Base-by-base conservation (phyloP, 805 yeast genomes). In the Wickerhamiella kazuoi region DNA sequence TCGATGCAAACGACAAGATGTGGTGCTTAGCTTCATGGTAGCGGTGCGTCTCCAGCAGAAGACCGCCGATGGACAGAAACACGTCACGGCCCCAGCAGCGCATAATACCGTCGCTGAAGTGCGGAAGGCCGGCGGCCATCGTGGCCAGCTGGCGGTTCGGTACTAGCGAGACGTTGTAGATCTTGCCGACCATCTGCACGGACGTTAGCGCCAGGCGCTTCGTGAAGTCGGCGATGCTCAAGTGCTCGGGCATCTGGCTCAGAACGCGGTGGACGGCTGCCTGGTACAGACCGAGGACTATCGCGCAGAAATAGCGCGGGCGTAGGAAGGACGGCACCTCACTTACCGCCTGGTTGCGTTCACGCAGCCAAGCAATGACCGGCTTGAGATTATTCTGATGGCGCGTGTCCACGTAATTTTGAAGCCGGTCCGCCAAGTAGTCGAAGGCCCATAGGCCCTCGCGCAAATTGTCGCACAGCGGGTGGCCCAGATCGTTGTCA, bases 11-110 rank as follows among this genome's bases (percentile, higher is more conserved):
- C 7, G 78, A 79, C 35, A 86, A 59, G 44, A 87, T 82, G 55
- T 87, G 98, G 30, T 60, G 54, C 50, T 69, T 76, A 1, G 96
- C 96, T 34, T 76, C 83, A 1, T 78, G 81, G 52, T 55, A 74
- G 40, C 97, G 66, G 9, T 79, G 86, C 0, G 95, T 71, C 1
- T 79, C 76, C 19, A 84, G 61, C 41, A 84, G 60, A 36, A 87
- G 64, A 0, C 98, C 98, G 44, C 94, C 65, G 33, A 79, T 66
- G 0, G 95, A 71, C 35, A 87, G 78, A 55, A 90, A 90, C 1
- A 84, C 93, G 59, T 87, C 98, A 53, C 98, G 71, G 18, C 98
- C 98, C 98, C 98, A 87, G 55, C 95, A 83, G 57, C 98, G 69
- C 94, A 87, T 84, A 57, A 79, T 86, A 46, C 79, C 83, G 42